Evolutionary conservation across 768 basidiomycete species (phyloP), one percentile per base, ranked within the genome.

Genomic region (Lyophyllum semitale): DNA sequence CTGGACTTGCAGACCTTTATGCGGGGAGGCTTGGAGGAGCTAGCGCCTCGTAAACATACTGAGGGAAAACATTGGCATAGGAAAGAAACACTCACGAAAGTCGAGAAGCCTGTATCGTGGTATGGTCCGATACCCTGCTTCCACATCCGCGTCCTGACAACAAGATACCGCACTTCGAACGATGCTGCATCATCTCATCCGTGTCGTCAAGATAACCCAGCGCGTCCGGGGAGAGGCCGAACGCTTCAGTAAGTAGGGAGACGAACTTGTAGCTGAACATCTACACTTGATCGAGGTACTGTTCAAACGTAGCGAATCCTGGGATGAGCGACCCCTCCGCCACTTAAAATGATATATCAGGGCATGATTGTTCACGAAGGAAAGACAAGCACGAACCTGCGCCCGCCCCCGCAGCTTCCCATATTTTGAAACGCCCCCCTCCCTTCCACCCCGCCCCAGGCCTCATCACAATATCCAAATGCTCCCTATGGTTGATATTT

Each of bases 101-200:
- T 93, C 59, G 92, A 68, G 73, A 93, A 92, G 0, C 89, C 88
- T 0, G 85, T 86, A 54, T 93, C 92, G 54, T 85, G 92, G 68
- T 93, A 92, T 12, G 92, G 89, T 0, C 91, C 92, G 8, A 93
- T 91, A 13, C 92, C 91, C 67, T 93, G 91, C 77, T 32, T 68
- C 66, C 20, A 64, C 59, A 46, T 75, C 66, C 40, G 60, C 67
- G 13, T 80, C 78, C 4, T 40, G 27, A 82, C 77, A 8, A 82
- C 74, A 8, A 91, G 91, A 62, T 93, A 93, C 63, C 88, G 84
- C 18, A 93, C 85, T 92, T 93, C 20, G 77, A 77, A 1, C 89
- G 84, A 64, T 93, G 89, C 61, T 90, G 88, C 83, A 88, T 85
- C 23, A 79, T 63, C 47, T 83, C 79, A 1, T 75, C 77, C 0